phyloP scores from a whole-genome alignment of 352 stramenopile species.

The Blastocystis sp. region DNA sequence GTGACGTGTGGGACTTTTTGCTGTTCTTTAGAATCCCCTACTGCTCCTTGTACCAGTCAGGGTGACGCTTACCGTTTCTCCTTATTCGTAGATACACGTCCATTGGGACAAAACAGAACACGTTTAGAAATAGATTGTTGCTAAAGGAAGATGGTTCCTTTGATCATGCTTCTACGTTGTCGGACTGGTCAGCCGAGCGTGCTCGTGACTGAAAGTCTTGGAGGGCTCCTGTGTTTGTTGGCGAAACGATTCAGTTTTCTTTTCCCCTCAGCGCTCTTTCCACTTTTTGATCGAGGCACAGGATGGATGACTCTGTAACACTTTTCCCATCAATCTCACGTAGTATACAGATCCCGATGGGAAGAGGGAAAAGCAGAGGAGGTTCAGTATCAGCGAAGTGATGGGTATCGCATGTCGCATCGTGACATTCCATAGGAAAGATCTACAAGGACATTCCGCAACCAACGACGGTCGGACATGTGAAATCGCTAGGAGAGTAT shows the following conservation, averaged over 20 bases:
- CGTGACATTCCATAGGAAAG: neutral
- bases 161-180: neutral
- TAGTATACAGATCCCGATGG: neutral
- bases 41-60: slow-evolving; percentile 21
- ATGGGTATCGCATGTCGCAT: neutral
- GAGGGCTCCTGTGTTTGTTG: neutral
- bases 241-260: neutral
- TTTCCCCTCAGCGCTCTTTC: neutral
- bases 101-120: slow-evolving; percentile 41
- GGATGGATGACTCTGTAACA: neutral
- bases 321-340: neutral
- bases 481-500: slow-evolving; percentile 42
- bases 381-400: slow-evolving; percentile 49
- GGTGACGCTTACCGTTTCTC: neutral
- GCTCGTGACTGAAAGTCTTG: neutral
- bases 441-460: slow-evolving; percentile 39
- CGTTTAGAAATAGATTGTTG: neutral
- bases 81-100: slow-evolving; percentile 29
- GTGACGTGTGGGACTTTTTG: slow-evolving; percentile 48
- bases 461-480: neutral
- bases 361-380: neutral
- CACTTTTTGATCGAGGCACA: neutral
- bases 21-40: slow-evolving; percentile 38
- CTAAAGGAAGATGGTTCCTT: neutral
- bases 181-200: slow-evolving; percentile 38